Percentiles rank a stretch among this genome's conserved stretches.
These are phyloP conservation scores for Tephrocybe rancida DNA, from an alignment of 768 basidiomycete species.

Conservation along the genomic window DNA sequence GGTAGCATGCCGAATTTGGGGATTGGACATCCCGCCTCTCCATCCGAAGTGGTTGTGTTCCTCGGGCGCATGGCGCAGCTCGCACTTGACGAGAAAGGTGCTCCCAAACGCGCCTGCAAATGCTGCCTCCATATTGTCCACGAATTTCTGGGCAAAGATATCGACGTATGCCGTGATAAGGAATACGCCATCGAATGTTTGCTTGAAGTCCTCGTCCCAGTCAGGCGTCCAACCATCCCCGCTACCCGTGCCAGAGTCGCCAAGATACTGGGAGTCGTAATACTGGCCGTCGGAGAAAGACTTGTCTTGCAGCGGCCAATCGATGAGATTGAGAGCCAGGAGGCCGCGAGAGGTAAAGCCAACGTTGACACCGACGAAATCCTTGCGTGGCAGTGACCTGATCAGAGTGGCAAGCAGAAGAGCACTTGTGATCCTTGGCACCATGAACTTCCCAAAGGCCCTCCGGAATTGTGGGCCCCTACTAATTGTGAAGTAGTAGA, in stretches of 20 bases:
- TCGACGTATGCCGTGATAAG: constrained; percentile 6
- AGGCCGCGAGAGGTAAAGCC: background rate
- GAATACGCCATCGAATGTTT: constrained; percentile 11
- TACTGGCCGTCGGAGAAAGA: constrained; percentile 9
- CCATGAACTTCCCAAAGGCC: background rate
- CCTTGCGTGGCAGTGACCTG: background rate
- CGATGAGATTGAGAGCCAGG: background rate
- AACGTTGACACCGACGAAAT: background rate
- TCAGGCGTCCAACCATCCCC: constrained; percentile 4
- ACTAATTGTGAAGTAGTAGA: background rate
- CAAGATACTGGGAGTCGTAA: constrained; percentile 6
- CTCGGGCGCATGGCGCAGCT: background rate
- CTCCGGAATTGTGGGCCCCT: background rate
- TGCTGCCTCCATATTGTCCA: background rate
- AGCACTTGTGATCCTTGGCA: background rate
- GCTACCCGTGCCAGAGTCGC: constrained; percentile 3
- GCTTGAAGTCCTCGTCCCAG: constrained; percentile 9
- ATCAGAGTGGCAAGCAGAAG: background rate
- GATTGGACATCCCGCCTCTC: constrained; percentile 10
- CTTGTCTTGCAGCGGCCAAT: constrained; percentile 5
- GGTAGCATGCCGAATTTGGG: constrained; percentile 8
- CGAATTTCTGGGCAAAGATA: background rate
- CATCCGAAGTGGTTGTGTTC: constrained; percentile 15
- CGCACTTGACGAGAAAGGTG: background rate
- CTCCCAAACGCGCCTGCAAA: background rate